Percentiles rank a stretch among this genome's conserved stretches.
phyloP scores from a whole-genome alignment of 2,329 filamentous ascomycete species.

The Lachnellula suecica region DNA sequence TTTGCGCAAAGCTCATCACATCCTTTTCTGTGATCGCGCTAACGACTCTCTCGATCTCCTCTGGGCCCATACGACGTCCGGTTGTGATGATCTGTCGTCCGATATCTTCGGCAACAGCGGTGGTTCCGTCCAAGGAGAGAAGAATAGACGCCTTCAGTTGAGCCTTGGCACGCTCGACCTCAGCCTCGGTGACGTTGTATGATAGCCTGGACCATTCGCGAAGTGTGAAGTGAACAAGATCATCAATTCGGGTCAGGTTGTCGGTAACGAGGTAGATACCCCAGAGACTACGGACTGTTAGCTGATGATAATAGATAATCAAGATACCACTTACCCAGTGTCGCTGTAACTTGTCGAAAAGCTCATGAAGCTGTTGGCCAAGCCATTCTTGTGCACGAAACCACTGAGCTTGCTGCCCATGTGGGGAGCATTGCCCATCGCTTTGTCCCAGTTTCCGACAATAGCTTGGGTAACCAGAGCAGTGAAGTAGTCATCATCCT shows the following conservation, averaged over 20 bases:
- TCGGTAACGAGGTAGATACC: slow-evolving; percentile 98
- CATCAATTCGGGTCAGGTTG: slow-evolving; percentile 82
- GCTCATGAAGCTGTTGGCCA: slow-evolving; percentile 99
- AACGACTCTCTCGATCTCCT: slow-evolving; percentile 92
- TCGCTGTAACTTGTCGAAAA: slow-evolving; percentile 99
- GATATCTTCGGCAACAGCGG: slow-evolving; percentile 96
- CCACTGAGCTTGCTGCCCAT: slow-evolving; percentile 97
- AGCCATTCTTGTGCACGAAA: slow-evolving; percentile 88
- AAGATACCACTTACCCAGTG: slow-evolving; percentile 71
- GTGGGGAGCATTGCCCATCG: slow-evolving; percentile 95
- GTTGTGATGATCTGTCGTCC: slow-evolving; percentile 98
- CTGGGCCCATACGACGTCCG: slow-evolving; percentile 83
- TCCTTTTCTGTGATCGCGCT: slow-evolving; percentile 90
- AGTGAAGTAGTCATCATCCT: slow-evolving; percentile 98
- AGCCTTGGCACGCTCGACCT: slow-evolving; percentile 97
- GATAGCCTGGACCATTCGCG: slow-evolving; percentile 97
- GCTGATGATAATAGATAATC: slow-evolving; percentile 27
- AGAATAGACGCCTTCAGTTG: slow-evolving; percentile 99
- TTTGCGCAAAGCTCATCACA: slow-evolving; percentile 93
- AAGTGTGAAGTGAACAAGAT: slow-evolving; percentile 96
- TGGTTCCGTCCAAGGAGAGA: slow-evolving; percentile 94
- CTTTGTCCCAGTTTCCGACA: slow-evolving; percentile 99
- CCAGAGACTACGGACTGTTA: slow-evolving; percentile 73
- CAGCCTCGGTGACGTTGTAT: slow-evolving; percentile 80
- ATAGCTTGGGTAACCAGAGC: slow-evolving; percentile 97